Conservation (phyloP, 805 yeast genomes). For the Ogataea angusta region DNA sequence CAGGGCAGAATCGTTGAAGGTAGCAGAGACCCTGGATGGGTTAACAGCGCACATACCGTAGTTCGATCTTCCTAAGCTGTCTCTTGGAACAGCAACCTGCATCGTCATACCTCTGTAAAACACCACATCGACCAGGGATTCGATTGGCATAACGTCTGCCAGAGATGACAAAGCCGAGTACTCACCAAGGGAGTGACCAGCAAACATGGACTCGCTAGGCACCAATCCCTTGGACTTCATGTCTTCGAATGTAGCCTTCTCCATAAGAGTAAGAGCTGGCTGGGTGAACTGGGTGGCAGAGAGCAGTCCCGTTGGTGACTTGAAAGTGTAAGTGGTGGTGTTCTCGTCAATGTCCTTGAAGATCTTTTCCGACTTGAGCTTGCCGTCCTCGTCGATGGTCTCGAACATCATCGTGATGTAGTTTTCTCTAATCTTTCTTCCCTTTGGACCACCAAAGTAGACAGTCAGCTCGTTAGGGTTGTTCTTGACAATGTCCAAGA, state of each 20-base stretch:
- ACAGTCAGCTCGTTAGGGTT: conserved; percentile 95
- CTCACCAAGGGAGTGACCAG: conserved; percentile 99
- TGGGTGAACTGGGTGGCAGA: conserved; percentile 99
- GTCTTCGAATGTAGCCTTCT: conserved; percentile 97
- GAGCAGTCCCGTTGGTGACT: conserved; percentile 89
- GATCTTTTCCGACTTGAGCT: conserved; percentile 85
- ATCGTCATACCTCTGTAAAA: conserved; percentile 99
- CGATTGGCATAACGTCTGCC: conserved; percentile 98
- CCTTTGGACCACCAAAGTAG: conserved; percentile 97
- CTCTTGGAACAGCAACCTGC: conserved; percentile 99
- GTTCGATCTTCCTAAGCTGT: conserved; percentile 89
- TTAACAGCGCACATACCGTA: conserved; percentile 99
- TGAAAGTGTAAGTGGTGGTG: conserved; percentile 84
- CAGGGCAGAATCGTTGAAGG: conserved; percentile 90
- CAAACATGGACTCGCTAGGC: conserved; percentile 90
- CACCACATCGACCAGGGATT: conserved; percentile 93
- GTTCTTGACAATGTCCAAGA: conserved; percentile 89
- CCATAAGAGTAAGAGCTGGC: conserved; percentile 99
- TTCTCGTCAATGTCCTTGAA: conserved; percentile 85
- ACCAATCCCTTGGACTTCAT: conserved; percentile 94
- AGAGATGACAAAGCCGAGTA: conserved; percentile 95
- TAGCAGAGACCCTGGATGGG: conserved; percentile 86
- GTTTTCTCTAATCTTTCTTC: conserved; percentile 91
- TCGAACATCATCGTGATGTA: conserved; percentile 97
- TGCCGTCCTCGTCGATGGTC: conserved; percentile 82